phyloP scores from a whole-genome alignment of 768 basidiomycete genomes.

The Pleurotus eryngii region DNA sequence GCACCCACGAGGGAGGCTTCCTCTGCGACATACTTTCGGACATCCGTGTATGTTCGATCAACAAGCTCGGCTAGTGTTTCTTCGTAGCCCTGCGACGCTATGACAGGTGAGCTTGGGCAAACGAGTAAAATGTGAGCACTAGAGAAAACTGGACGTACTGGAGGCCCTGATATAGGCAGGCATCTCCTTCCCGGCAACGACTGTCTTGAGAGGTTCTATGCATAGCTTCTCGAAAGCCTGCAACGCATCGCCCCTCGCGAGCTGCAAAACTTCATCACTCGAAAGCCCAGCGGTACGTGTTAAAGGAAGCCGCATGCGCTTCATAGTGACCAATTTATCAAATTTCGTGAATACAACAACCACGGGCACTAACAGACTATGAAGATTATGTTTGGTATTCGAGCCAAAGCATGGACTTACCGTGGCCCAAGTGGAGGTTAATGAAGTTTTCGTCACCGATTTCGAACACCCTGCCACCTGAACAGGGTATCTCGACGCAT shows the following conservation, averaged over 20 bases:
- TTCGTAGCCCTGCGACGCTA: not conserved
- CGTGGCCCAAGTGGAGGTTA: slow-evolving; percentile 14
- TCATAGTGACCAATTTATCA: slow-evolving; percentile 19
- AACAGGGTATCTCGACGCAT: slow-evolving; percentile 25
- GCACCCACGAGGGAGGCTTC: slow-evolving; percentile 19
- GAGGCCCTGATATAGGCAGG: slow-evolving; percentile 1
- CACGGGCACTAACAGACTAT: slow-evolving; percentile 20
- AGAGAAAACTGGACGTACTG: not conserved
- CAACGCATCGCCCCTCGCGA: not conserved
- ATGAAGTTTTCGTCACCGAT: slow-evolving; percentile 24
- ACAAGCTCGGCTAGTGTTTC: slow-evolving; percentile 6
- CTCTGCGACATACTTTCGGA: slow-evolving; percentile 9
- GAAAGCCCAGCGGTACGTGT: not conserved
- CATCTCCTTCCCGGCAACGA: not conserved
- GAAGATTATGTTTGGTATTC: not conserved
- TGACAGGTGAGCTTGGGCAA: not conserved
- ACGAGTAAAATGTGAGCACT: not conserved
- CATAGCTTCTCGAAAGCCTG: slow-evolving; percentile 2
- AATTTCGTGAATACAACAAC: slow-evolving; percentile 32
- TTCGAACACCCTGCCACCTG: slow-evolving; percentile 21
- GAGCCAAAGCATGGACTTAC: slow-evolving; percentile 6
- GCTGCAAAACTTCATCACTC: not conserved
- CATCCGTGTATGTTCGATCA: slow-evolving; percentile 3
- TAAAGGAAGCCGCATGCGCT: not conserved
- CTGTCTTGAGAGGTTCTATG: not conserved